Evolutionary conservation across 192 early-diverging fungal species (phyloP), one percentile per base, ranked within the genome.

Genomic region (Coemansia sp.): DNA sequence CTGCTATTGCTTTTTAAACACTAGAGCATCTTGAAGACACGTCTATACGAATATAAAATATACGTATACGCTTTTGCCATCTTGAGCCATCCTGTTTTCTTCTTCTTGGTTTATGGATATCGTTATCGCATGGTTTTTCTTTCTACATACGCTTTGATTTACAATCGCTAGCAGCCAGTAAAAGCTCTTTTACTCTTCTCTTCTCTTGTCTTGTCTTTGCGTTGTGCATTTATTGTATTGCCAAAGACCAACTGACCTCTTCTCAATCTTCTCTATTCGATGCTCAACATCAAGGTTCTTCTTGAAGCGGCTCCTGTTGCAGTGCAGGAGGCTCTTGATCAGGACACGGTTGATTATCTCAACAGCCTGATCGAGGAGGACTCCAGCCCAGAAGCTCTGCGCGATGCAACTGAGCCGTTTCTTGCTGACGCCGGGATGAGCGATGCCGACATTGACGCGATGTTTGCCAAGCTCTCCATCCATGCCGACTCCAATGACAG

Each of bases 401-500:
- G 86, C 61, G 90, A 88, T 12, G 86, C 85, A 32, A 84, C 87
- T 11, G 85, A 87, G 67, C 86, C 86, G 22, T 92, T 90, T 63
- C 71, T 92, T 41, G 61, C 71, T 40, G 88, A 90, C 46, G 87
- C 87, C 0, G 89, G 89, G 37, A 72, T 89, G 68, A 72, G 67
- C 9, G 85, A 88, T 20, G 40, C 41, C n/a, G 76, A 75, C 8
- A 74, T 90, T 13, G 75, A 80, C 45, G 57, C 65, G 1, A 71
- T 89, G 51, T 89, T 88, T 62, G 54, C 73, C 65, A 72, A 69
- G 62, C 74, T 76, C 41, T 78, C 14, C 41, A n/a, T 43, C 5
- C 41, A 37, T n/a, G 63, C n/a, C 37, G 32, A 65, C 17, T 69
- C 22, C 55, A 68, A 38, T 12, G 8, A 12, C 19, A 10, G 22